Base-by-base conservation (phyloP, 148 eudicot genomes). In the Polygonum aviculare region DNA sequence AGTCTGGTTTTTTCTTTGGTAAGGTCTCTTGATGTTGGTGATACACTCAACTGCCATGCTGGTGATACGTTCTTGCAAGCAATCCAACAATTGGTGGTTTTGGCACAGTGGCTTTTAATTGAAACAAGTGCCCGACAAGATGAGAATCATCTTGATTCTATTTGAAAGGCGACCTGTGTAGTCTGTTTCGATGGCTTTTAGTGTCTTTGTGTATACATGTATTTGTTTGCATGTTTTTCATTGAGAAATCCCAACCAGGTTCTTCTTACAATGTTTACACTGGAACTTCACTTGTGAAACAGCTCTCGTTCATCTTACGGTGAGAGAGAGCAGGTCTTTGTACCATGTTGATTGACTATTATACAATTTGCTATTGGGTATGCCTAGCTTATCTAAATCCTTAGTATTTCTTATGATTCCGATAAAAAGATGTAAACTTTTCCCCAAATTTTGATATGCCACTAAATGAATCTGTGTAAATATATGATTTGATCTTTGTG, bases 121-220 rank as follows among this genome's bases (percentile, higher is more conserved):
- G 94, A 95, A 84, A 93, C 89, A 84, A 88, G 85, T 75, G 85
- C 90, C 54, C 91, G 90, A 11, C 86, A 81, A 59, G 96, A 95
- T 82, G 97, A 92, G 72, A 67, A 38, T 14, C 72, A 67, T 33
- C 38, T 19, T 36, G 72, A 36, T 15, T 63, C 7, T 67, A 10
- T 22, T 15, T 38, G 6, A 12, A 31, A 31, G 69, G 35, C 39
- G 4, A 12, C n/a, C 40, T 63, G 69, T 63, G 40, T 33, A 57
- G 35, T 63, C 69, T 63, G 39, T 31, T 63, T 33, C 15, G 33
- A 2, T 11, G 12, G 16, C 40, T 63, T 31, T 31, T 33, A 14
- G 3, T n/a, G 6, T 57, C 18, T 21, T 21, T 57, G 63, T 63
- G 12, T 63, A 12, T 63, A 19, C 36, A 10, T 63, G 0, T 33